These are phyloP conservation scores for Sporothrix pseudoabietina DNA, from an alignment of 2,329 filamentous ascomycete genomes.

Conservation along the genomic window DNA sequence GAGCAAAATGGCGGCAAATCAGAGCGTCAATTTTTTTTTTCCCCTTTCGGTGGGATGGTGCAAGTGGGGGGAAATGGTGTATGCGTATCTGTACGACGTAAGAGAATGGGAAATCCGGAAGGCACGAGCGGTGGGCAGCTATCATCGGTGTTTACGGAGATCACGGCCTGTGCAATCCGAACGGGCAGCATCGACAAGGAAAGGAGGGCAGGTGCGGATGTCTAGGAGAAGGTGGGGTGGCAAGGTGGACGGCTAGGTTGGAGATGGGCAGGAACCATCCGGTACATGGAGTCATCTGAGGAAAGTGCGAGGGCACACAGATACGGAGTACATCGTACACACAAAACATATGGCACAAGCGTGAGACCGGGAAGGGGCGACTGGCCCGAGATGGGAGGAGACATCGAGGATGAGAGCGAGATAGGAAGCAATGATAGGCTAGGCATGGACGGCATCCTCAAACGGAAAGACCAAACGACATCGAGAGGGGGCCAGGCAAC, in stretches of 20 bases:
- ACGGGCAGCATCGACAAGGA: slow-evolving; percentile 6
- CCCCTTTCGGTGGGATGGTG: neutral
- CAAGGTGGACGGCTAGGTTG: slow-evolving; percentile 13
- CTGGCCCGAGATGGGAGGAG: neutral
- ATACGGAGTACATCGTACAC: neutral
- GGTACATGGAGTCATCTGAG: neutral
- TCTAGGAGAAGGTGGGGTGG: neutral
- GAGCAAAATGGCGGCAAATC: slow-evolving; percentile 25
- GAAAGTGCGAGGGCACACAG: neutral
- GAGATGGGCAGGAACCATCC: neutral
- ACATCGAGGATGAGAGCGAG: neutral
- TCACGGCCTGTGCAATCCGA: slow-evolving; percentile 1
- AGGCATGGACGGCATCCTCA: slow-evolving; percentile 1
- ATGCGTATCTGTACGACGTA: too few relatives aligned
- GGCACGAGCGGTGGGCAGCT: neutral
- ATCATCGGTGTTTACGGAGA: slow-evolving; percentile 18
- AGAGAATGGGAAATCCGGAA: neutral
- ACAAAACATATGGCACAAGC: neutral
- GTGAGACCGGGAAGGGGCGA: slow-evolving; percentile 1
- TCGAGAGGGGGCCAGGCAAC: neutral
- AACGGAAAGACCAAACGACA: slow-evolving; percentile 12
- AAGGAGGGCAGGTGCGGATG: slow-evolving; percentile 2
- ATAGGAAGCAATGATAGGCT: slow-evolving; percentile 11
- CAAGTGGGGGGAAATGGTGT: slow-evolving; percentile 18
- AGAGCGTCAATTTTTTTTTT: slow-evolving; percentile 13